phyloP scores from a whole-genome alignment of 192 early-diverging fungal species.

The Anaeromyces robustus region DNA sequence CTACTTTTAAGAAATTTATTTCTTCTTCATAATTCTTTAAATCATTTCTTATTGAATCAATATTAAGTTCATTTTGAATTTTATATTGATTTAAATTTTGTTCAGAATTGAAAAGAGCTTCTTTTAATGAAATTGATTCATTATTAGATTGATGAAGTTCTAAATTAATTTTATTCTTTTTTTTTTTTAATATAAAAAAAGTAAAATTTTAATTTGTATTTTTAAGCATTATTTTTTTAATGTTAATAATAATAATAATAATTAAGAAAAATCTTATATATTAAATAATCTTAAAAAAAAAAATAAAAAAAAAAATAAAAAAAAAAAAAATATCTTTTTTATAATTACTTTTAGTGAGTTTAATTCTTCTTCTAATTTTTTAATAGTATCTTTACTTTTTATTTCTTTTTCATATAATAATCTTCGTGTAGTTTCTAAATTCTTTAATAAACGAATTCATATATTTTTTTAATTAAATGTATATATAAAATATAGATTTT shows the following conservation, averaged over 20 bases:
- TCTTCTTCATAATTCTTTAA: background rate
- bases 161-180: background rate
- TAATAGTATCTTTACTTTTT: background rate
- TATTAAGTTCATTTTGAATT: background rate
- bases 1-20: background rate
- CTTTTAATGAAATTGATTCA: background rate
- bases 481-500: too few species aligned
- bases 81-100: background rate
- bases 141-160: background rate
- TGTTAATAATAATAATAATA: too few species aligned
- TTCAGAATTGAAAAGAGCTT: background rate
- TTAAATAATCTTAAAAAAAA: too few species aligned
- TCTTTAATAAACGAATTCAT: too few species aligned
- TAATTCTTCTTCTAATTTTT: background rate
- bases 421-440: background rate
- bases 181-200: too few species aligned
- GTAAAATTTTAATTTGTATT: too few species aligned
- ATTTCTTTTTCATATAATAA: background rate
- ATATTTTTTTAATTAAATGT: too few species aligned
- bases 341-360: background rate
- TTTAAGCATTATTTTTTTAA: too few species aligned
- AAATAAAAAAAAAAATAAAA: too few species aligned
- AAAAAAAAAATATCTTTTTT: too few species aligned
- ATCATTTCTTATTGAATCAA: background rate
- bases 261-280: too few species aligned